Percentiles rank a stretch among this genome's conserved stretches.
Conservation (phyloP, 345 rosid species). For the Eucalyptus virginea region DNA sequence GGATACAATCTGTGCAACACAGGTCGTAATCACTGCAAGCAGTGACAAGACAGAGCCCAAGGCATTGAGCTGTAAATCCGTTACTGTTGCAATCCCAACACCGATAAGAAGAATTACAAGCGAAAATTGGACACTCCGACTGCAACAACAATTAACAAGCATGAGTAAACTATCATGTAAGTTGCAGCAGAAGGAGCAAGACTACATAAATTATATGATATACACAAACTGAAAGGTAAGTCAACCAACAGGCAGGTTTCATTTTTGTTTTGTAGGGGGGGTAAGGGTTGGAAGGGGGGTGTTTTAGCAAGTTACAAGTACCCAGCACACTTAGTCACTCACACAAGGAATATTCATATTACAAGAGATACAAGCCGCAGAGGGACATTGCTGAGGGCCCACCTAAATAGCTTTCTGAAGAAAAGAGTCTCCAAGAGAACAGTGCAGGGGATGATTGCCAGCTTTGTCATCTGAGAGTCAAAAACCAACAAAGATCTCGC, state of each 20-base stretch:
- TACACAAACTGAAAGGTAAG: background rate
- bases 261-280: background rate
- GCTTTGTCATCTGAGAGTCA: constrained; percentile 81
- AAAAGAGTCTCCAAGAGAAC: constrained; percentile 97
- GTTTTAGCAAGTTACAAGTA: background rate
- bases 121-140: constrained; percentile 79
- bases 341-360: background rate
- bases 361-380: background rate
- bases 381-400: background rate
- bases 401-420: constrained; percentile 98
- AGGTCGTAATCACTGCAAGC: constrained; percentile 91
- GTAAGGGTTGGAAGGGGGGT: background rate
- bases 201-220: background rate
- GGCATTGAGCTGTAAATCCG: constrained; percentile 96
- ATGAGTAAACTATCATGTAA: background rate
- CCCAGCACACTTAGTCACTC: background rate
- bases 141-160: constrained; percentile 22
- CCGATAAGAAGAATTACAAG: constrained; percentile 83
- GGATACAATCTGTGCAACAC: constrained; percentile 99
- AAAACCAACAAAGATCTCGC: background rate
- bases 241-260: background rate
- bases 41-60: constrained; percentile 88
- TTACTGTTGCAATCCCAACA: constrained; percentile 98
- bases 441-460: constrained; percentile 98
- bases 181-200: background rate